Conservation (phyloP, 2,329 filamentous ascomycete species). For the Aspergillus transmontanensis region DNA sequence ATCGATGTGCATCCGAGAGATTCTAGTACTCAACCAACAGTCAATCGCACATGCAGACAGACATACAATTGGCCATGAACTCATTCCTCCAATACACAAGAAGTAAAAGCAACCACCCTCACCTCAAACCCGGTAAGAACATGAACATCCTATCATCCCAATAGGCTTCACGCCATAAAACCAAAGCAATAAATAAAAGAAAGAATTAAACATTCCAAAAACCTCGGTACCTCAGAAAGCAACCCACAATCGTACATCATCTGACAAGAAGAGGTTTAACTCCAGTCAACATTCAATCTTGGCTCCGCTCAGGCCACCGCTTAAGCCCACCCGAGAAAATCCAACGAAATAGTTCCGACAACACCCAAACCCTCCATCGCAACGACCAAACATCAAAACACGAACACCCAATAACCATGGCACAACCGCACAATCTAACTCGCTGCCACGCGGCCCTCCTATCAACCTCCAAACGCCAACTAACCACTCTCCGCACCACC, state of each 20-base stretch:
- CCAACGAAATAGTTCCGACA: not conserved
- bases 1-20: not conserved
- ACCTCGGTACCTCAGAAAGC: not conserved
- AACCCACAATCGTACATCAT: not conserved
- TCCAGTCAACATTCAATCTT: constrained; percentile 7
- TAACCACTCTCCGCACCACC: not conserved
- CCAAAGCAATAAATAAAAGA: not conserved
- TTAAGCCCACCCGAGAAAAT: constrained; percentile 13
- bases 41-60: not conserved
- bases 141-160: not conserved
- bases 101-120: too few relatives aligned
- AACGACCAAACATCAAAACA: not conserved
- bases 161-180: not conserved
- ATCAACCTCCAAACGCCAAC: not conserved
- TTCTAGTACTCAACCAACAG: not conserved
- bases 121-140: not conserved
- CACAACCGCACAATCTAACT: not conserved
- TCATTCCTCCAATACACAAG: not conserved
- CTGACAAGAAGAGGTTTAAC: not conserved
- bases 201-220: not conserved
- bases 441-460: not conserved
- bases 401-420: not conserved
- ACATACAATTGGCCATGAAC: not conserved
- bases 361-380: not conserved
- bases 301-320: constrained; percentile 23